Percentiles rank a stretch among this genome's conserved stretches.
These are phyloP conservation scores for Lodderomyces beijingensis DNA, from an alignment of 1,139 yeast genomes.

Conservation along the genomic window DNA sequence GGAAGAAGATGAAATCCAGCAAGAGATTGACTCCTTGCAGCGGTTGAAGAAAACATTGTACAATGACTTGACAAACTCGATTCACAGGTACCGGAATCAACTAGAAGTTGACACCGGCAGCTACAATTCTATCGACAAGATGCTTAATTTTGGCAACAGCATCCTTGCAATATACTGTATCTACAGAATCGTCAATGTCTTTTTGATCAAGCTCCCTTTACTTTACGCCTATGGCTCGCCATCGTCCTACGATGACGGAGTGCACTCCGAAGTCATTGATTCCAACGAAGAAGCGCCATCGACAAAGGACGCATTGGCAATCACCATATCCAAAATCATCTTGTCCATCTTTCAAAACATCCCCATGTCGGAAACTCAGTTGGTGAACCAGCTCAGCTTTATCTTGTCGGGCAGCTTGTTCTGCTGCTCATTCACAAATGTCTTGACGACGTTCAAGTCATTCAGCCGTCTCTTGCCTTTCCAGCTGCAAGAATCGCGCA, in stretches of 20 bases:
- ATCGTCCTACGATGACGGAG: background rate
- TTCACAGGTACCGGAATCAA: constrained; percentile 10
- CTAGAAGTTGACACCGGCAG: constrained; percentile 8
- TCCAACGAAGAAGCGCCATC: constrained; percentile 11
- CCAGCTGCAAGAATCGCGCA: background rate
- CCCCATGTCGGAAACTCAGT: constrained; percentile 43
- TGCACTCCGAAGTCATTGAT: constrained; percentile 6
- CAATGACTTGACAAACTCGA: constrained; percentile 20
- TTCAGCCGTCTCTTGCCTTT: constrained; percentile 26
- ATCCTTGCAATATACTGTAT: constrained; percentile 59
- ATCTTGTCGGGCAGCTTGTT: constrained; percentile 63
- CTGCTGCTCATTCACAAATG: constrained; percentile 63
- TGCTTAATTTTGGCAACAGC: constrained; percentile 12
- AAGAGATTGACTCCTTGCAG: constrained; percentile 33
- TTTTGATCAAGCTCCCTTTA: constrained; percentile 37
- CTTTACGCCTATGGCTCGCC: constrained; percentile 10
- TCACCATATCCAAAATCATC: constrained; percentile 55
- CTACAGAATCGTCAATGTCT: constrained; percentile 53
- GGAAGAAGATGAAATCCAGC: constrained; percentile 31
- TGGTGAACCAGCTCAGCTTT: constrained; percentile 63
- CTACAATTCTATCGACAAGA: constrained; percentile 7
- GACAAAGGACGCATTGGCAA: constrained; percentile 57
- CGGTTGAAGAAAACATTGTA: constrained; percentile 25
- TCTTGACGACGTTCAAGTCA: constrained; percentile 47
- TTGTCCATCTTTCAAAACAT: constrained; percentile 22